Percentiles rank a stretch among this genome's conserved stretches.
These are phyloP conservation scores for Fusarium scirpi DNA, from an alignment of 2,329 filamentous ascomycete genomes.

Conservation along the genomic window DNA sequence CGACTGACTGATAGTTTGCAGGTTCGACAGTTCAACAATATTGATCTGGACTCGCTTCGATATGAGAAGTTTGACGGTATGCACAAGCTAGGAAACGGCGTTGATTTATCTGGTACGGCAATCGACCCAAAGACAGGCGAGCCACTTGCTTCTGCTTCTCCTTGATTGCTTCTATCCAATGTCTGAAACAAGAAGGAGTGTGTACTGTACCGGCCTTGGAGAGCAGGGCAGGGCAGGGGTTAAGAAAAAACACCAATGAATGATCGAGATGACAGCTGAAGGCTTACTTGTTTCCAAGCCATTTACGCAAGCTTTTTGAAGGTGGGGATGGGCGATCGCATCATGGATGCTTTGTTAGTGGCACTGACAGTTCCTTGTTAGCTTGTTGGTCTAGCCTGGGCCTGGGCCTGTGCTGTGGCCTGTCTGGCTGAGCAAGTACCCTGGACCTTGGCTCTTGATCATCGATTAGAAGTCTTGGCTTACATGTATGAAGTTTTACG, in stretches of 20 bases:
- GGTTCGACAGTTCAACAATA: constrained; percentile 56
- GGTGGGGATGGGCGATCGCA: constrained; percentile 22
- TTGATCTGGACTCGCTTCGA: constrained; percentile 55
- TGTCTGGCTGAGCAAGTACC: constrained; percentile 21
- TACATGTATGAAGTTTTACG: background rate
- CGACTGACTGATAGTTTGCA: constrained; percentile 37
- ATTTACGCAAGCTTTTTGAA: constrained; percentile 42
- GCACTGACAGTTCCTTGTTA: constrained; percentile 2
- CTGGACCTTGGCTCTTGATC: constrained; percentile 13
- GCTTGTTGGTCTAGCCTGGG: background rate
- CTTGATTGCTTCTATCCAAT: background rate
- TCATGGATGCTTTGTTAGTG: constrained; percentile 18
- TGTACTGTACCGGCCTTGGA: background rate
- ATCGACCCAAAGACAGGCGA: constrained; percentile 21
- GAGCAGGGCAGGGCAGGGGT: background rate
- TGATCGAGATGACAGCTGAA: constrained; percentile 35
- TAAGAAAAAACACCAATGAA: constrained; percentile 9
- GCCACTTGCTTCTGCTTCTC: background rate
- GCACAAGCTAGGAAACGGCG: constrained; percentile 49
- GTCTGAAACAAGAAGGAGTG: constrained; percentile 5
- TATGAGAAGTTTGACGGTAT: constrained; percentile 55
- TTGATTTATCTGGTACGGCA: constrained; percentile 54
- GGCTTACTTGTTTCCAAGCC: constrained; percentile 33
- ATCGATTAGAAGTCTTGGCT: constrained; percentile 26
- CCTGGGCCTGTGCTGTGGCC: constrained; percentile 4